Evolutionary conservation across 2,329 filamentous ascomycete species (phyloP).

Genomic region (Endocalyx cinctus): DNA sequence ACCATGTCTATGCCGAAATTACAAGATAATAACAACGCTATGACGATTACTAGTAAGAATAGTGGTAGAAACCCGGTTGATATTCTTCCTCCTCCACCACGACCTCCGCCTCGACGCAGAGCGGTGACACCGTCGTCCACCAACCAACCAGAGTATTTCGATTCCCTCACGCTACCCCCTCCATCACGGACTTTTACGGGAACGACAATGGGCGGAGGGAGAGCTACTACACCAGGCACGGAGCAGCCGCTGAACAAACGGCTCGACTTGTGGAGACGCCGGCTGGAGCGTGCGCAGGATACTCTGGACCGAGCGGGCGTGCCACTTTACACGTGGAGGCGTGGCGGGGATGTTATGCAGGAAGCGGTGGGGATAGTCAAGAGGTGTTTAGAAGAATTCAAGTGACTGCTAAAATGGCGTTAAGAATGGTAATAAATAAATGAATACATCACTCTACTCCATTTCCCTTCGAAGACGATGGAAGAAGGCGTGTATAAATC

Average conservation of each 20-base stretch:
- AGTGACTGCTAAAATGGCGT: too few relatives aligned
- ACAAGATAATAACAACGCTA: too few relatives aligned
- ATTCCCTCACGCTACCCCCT: constrained; percentile 33
- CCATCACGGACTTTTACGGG: too few relatives aligned
- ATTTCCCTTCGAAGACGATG: too few relatives aligned
- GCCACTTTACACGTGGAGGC: constrained; percentile 66
- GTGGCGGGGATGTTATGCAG: constrained; percentile 63
- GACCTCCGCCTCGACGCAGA: constrained; percentile 44
- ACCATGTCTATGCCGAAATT: constrained; percentile 4
- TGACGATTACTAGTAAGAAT: too few relatives aligned
- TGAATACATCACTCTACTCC: too few relatives aligned
- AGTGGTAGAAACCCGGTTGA: constrained; percentile 9
- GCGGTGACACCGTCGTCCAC: constrained; percentile 34
- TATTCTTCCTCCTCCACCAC: constrained; percentile 28
- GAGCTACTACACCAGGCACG: too few relatives aligned
- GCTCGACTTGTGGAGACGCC: constrained; percentile 65
- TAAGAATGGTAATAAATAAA: too few relatives aligned
- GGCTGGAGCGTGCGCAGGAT: constrained; percentile 61
- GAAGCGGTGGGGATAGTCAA: constrained; percentile 63
- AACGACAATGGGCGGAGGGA: too few relatives aligned
- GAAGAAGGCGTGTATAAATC: too few relatives aligned
- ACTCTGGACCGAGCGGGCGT: constrained; percentile 62
- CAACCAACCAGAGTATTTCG: too few relatives aligned
- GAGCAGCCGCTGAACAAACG: constrained; percentile 71
- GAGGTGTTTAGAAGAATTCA: too few relatives aligned